Evolutionary conservation across 1,139 yeast genomes (phyloP), one percentile per base, ranked within the genome.

Genomic region (Tardiomyces depauwii): DNA sequence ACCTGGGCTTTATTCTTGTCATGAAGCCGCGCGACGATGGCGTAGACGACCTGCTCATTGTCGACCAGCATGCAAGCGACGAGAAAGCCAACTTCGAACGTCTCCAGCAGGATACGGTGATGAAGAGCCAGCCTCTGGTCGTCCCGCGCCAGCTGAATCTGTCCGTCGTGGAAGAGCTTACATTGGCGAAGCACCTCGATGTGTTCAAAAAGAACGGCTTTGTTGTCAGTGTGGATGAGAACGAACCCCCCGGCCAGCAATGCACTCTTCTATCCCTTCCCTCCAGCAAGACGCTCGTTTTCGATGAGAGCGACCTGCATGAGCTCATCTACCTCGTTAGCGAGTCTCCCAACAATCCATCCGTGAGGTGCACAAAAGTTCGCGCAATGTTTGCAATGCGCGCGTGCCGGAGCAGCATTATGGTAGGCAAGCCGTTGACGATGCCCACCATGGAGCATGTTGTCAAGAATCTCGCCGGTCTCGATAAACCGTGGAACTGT

Each of bases 61-160:
- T 91, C 43, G 99, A 91, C 61, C 99, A 91, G 63, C 99, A 91
- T 66, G 98, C 98, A 0, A 85, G 95, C 52, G 98, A 91, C 64
- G 99, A 91, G 59, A 91, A 88, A 57, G 86, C 59, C 65, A 91
- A 91, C 62, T 91, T 86, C 67, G 98, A 93, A 61, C 70, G 69
- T 45, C 66, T 87, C 18, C 78, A 76, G 50, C 60, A 64, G 25
- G 72, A 71, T 11, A 78, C 84, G 0, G 64, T 66, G 0, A 77
- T 86, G 53, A 73, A 77, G 44, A 71, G 74, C 41, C 98, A 91
- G 62, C 78, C 79, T 1, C 67, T 91, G 44, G 85, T 91, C 9
- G 65, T 68, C 3, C 95, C 96, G 0, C 71, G 76, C 33, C 56
- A 58, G 1, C 61, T 91, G 9, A 83, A 84, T 44, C 64, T 91